Evolutionary conservation across 257 asterid species (phyloP).

Genomic region (Catharanthus roseus): DNA sequence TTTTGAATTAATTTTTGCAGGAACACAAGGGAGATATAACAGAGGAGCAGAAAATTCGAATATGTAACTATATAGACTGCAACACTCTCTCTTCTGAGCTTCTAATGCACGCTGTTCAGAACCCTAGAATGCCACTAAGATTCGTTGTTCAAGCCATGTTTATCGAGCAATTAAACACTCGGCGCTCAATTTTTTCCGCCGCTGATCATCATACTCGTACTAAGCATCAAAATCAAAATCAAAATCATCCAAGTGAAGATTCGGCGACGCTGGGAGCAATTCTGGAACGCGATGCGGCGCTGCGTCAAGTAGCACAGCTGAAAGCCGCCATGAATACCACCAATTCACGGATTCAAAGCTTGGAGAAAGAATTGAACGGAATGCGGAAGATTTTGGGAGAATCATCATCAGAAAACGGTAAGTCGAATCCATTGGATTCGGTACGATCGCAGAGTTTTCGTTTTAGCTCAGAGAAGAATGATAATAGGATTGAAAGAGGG

Average conservation of each 20-base stretch:
- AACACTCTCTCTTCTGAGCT: conserved; percentile 47
- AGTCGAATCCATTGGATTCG: conserved; percentile 20
- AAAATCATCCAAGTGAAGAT: conserved; percentile 19
- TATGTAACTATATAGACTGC: conserved; percentile 83
- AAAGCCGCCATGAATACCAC: conserved; percentile 60
- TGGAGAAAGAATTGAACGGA: conserved; percentile 60
- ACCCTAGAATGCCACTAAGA: conserved; percentile 73
- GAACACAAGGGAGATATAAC: conserved; percentile 30
- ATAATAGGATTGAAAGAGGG: conserved; percentile 49
- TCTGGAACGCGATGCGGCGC: conserved; percentile 66
- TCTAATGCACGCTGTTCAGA: conserved; percentile 86
- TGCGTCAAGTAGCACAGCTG: conserved; percentile 59
- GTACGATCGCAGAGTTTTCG: conserved; percentile 59
- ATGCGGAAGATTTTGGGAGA: conserved; percentile 46
- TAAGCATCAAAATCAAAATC: conserved; percentile 12
- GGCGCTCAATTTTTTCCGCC: conserved; percentile 59
- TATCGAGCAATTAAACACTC: conserved; percentile 78
- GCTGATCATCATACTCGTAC: conserved; percentile 23
- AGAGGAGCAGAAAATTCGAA: conserved; percentile 53
- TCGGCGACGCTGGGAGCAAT: conserved; percentile 53
- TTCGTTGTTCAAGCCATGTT: conserved; percentile 96
- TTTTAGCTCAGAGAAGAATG: conserved; percentile 40
- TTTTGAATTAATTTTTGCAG: conserved; percentile 37
- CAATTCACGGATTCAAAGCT: conserved; percentile 44
- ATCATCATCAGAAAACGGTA: conserved; percentile 19